A percentile compares a stretch with the other conserved stretches of the same genome.
phyloP scores from a whole-genome alignment of 805 yeast genomes.

The Sugiyamaella marilandica region DNA sequence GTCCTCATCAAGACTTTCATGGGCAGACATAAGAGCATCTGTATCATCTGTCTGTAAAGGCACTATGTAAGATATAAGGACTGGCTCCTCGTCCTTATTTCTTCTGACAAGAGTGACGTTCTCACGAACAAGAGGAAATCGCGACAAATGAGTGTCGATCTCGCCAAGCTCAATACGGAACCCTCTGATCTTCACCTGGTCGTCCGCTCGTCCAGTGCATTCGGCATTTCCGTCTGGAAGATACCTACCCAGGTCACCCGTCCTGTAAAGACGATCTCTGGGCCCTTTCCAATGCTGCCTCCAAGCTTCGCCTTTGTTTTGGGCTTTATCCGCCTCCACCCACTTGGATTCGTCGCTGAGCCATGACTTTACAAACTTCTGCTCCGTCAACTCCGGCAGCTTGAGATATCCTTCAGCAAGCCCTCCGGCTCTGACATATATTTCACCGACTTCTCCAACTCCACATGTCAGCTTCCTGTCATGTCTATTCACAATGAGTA shows the following conservation, averaged over 20 bases:
- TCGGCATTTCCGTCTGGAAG: constrained; percentile 97
- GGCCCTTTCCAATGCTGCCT: constrained; percentile 85
- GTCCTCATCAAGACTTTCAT: constrained; percentile 32
- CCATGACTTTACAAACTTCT: constrained; percentile 91
- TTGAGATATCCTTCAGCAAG: constrained; percentile 94
- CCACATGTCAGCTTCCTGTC: constrained; percentile 91
- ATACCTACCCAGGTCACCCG: constrained; percentile 96
- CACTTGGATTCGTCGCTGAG: constrained; percentile 65
- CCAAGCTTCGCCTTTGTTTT: constrained; percentile 50
- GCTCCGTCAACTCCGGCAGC: constrained; percentile 78
- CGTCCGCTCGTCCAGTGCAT: constrained; percentile 98
- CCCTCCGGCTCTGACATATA: constrained; percentile 97
- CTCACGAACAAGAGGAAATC: constrained; percentile 87
- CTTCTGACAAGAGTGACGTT: constrained; percentile 88
- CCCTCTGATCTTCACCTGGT: constrained; percentile 97
- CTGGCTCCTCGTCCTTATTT: constrained; percentile 89
- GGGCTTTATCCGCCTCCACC: constrained; percentile 48
- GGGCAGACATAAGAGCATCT: constrained; percentile 39
- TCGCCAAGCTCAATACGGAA: constrained; percentile 98
- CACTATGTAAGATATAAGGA: constrained; percentile 85
- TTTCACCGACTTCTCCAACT: constrained; percentile 98
- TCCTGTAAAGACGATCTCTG: constrained; percentile 90
- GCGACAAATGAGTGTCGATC: constrained; percentile 94
- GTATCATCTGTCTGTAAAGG: constrained; percentile 45
- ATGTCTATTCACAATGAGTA: constrained; percentile 86